Conservation (phyloP, 208 protist species). For the Borovskyia barvae region DNA sequence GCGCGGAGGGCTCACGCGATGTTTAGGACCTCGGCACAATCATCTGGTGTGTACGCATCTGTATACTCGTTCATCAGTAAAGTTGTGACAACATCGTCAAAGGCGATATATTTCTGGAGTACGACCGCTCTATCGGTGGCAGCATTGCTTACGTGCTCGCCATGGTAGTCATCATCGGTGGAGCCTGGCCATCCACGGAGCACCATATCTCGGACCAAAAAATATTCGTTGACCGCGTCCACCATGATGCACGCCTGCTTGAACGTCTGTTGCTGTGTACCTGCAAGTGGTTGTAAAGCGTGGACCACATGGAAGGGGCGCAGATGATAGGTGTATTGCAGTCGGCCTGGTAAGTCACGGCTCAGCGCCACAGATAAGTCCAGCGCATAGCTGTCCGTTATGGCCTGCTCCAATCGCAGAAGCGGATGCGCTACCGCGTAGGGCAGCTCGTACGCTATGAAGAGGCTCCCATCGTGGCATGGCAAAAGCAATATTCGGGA, state of each 20-base stretch:
- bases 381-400: conserved; percentile 48
- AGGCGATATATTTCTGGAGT: conserved; percentile 14
- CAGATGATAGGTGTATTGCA: conserved; percentile 33
- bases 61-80: conserved; percentile 43
- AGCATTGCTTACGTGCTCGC: background rate
- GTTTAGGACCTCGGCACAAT: conserved; percentile 41
- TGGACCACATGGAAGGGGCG: conserved; percentile 18
- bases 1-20: conserved; percentile 1
- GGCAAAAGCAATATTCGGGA: conserved; percentile 38
- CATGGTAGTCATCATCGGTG: background rate
- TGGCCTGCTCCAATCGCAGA: conserved; percentile 51
- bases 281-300: conserved; percentile 24
- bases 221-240: conserved; percentile 52
- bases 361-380: conserved; percentile 22
- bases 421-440: conserved; percentile 56
- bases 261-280: conserved; percentile 27
- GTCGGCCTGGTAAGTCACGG: background rate
- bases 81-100: conserved; percentile 28
- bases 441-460: conserved; percentile 44
- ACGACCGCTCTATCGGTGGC: conserved; percentile 4
- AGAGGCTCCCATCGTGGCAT: conserved; percentile 66
- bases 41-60: conserved; percentile 31
- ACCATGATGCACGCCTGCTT: conserved; percentile 50
- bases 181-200: background rate
- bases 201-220: conserved; percentile 21